A percentile compares a stretch with the other conserved stretches of the same genome.
These are phyloP conservation scores for Trichoderma brevicompactum DNA, from an alignment of 2,329 filamentous ascomycete species.

Conservation along the genomic window DNA sequence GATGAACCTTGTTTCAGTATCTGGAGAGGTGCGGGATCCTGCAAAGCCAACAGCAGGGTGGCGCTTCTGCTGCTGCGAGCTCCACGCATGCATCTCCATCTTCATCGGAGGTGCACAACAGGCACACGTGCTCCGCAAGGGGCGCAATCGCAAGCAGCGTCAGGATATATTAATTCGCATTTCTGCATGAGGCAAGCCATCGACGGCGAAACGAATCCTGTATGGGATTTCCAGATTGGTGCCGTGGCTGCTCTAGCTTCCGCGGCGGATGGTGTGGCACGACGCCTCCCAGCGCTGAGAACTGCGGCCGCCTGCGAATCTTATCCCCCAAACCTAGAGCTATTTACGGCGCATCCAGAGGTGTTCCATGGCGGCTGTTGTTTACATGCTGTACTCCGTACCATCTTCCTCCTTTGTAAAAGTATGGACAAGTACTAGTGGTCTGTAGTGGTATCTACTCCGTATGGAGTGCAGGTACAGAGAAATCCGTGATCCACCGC, in stretches of 20 bases:
- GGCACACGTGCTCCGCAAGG: neutral
- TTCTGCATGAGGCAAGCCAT: neutral
- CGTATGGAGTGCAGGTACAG: too few relatives aligned
- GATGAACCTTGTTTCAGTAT: constrained; percentile 30
- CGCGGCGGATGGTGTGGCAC: constrained; percentile 21
- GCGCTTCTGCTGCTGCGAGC: neutral
- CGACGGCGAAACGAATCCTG: neutral
- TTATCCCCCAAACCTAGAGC: neutral
- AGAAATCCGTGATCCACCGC: constrained; percentile 13
- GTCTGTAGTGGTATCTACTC: too few relatives aligned
- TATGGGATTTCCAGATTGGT: constrained; percentile 16
- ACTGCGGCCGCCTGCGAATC: constrained; percentile 25
- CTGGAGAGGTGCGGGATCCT: constrained; percentile 22
- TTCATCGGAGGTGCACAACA: too few relatives aligned
- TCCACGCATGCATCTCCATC: too few relatives aligned
- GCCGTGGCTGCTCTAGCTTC: constrained; percentile 10
- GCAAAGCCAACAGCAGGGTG: neutral
- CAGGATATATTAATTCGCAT: constrained; percentile 2
- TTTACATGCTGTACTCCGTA: neutral
- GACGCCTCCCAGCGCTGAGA: constrained; percentile 18
- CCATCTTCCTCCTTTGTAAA: too few relatives aligned
- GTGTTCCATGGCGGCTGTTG: neutral
- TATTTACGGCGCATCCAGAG: neutral
- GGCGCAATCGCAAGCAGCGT: neutral
- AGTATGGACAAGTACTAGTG: too few relatives aligned